These are phyloP conservation scores for Tulasnella sp. DNA, from an alignment of 768 basidiomycete genomes.

Conservation along the genomic window DNA sequence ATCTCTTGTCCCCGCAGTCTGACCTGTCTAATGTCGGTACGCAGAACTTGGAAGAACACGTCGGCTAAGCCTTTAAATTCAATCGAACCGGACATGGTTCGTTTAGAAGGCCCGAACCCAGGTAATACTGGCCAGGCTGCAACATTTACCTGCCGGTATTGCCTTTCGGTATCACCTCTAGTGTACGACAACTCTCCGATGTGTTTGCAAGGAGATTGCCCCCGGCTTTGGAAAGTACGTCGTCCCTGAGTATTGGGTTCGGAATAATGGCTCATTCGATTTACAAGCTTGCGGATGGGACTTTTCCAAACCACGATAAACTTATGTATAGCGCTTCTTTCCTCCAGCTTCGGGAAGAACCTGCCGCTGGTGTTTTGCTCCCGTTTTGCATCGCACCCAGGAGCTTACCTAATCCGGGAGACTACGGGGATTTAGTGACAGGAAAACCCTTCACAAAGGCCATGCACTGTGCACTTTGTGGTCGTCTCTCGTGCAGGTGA, in stretches of 20 bases:
- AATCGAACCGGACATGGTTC: background rate
- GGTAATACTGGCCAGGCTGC: background rate
- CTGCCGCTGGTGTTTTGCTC: background rate
- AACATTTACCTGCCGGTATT: constrained; percentile 36
- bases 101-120: background rate
- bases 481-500: constrained; percentile 66
- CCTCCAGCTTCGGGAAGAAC: background rate
- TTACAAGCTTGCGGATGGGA: constrained; percentile 31
- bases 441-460: background rate
- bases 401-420: background rate
- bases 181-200: constrained; percentile 54
- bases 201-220: constrained; percentile 46
- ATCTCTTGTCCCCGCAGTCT: background rate
- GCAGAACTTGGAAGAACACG: background rate
- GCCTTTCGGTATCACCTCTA: constrained; percentile 40
- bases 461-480: constrained; percentile 47
- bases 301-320: background rate
- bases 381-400: background rate
- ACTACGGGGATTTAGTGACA: constrained; percentile 6
- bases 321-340: constrained; percentile 18
- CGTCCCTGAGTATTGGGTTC: constrained; percentile 37
- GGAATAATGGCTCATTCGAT: constrained; percentile 46
- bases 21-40: background rate
- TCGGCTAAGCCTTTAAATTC: background rate
- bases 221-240: constrained; percentile 21